Evolutionary conservation across 1,139 yeast genomes (phyloP).

Genomic region (Hansenula anomala): DNA sequence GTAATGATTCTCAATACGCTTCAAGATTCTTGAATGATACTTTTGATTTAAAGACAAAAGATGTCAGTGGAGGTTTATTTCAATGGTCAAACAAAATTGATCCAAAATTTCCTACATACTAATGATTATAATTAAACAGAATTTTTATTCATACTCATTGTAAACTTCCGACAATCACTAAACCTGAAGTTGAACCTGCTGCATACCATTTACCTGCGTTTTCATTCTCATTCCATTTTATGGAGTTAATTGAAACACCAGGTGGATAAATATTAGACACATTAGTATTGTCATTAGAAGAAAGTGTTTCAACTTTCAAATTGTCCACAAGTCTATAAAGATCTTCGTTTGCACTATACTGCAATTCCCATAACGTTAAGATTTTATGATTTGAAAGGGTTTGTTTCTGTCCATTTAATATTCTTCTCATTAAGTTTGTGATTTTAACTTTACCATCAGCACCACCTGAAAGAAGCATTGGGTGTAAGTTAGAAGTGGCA

Average conservation of each 20-base stretch:
- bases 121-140: conserved; percentile 7
- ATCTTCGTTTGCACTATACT: conserved; percentile 29
- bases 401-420: conserved; percentile 35
- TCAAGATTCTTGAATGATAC: conserved; percentile 48
- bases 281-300: conserved; percentile 20
- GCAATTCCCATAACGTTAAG: conserved; percentile 33
- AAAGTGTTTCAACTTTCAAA: conserved; percentile 23
- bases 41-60: conserved; percentile 45
- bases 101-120: conserved; percentile 63
- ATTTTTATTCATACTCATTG: not conserved
- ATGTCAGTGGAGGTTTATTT: conserved; percentile 73
- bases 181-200: conserved; percentile 63
- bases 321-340: conserved; percentile 34
- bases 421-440: conserved; percentile 36
- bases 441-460: conserved; percentile 53
- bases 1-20: conserved; percentile 88
- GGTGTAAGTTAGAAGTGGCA: conserved; percentile 46
- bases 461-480: conserved; percentile 56
- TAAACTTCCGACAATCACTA: conserved; percentile 39
- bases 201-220: conserved; percentile 55
- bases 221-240: conserved; percentile 59
- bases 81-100: conserved; percentile 68
- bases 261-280: conserved; percentile 42
- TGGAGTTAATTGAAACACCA: conserved; percentile 45
- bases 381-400: conserved; percentile 26